Base-by-base conservation (phyloP, 75 land plant species). In the Azolla pinnata region DNA sequence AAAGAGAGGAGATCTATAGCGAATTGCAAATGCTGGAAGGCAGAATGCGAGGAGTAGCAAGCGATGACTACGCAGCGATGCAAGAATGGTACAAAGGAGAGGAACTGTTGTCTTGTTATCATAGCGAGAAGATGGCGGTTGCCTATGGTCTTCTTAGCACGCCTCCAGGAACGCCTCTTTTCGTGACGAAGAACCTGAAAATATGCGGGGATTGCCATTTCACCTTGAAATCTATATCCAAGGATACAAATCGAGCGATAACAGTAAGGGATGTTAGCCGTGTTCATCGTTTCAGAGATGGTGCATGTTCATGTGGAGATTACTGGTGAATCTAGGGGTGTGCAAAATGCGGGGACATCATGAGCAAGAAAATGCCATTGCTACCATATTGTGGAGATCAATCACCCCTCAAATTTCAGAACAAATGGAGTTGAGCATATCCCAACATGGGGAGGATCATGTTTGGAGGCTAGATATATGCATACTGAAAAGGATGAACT, bases 121-220 rank as follows among this genome's bases (percentile, higher is more conserved):
- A 61, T 54, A 69, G 68, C 31, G 71, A 69, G 57, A 69, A 54
- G 59, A 31, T 67, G 4, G 69, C 69, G 12, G 59, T 67, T 16
- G 44, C 67, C 7, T 61, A 30, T 59, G 69, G 67, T 19, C 19
- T 67, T 20, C 62, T 62, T 27, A 67, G 19, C 66, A 67, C 66
- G 18, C 27, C 45, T 0, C 53, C 32, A 16, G 66, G 53, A 31
- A 25, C 66, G 1, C 33, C 66, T 40, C 44, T 62, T 51, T 34
- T 52, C 34, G 31, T 67, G 19, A 47, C 32, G 27, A 67, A 67
- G 34, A 67, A 67, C 40, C 68, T 67, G 3, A 33, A 54, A 34
- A 48, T 67, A 17, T 61, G 66, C 28, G 32, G 38, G 18, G 69
- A 67, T 34, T 67, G 66, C 55, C 69, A 67, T 30, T 42, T 67